Percentiles rank a stretch among this genome's conserved stretches.
Evolutionary conservation across 2,329 filamentous ascomycete genomes (phyloP).

Genomic region (Trichoderma arundinaceum): DNA sequence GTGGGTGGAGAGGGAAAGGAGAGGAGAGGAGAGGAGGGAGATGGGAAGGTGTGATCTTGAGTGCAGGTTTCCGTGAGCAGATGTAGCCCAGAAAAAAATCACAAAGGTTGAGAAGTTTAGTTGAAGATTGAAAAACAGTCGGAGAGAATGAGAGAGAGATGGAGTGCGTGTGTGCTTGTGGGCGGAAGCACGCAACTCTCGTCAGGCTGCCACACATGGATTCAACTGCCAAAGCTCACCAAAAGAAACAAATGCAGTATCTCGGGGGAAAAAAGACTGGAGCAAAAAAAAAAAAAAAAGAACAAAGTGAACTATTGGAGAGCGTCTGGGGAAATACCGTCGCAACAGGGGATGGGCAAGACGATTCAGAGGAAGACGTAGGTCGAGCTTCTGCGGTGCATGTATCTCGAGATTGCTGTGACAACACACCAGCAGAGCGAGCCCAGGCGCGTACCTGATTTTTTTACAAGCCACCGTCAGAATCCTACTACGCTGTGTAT

Average conservation of each 20-base stretch:
- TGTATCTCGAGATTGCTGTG: constrained; percentile 9
- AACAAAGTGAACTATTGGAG: background rate
- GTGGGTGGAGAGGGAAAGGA: background rate
- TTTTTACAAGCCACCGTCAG: constrained; percentile 1
- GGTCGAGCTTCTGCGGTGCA: background rate
- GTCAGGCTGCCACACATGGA: too few relatives aligned
- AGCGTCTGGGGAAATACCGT: background rate
- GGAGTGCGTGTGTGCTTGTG: too few relatives aligned
- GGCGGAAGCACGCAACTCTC: too few relatives aligned
- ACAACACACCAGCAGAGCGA: background rate
- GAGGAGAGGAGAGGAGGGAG: background rate
- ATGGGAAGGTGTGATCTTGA: background rate
- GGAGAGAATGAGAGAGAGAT: too few relatives aligned
- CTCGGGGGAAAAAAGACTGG: background rate
- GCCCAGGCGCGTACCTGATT: background rate
- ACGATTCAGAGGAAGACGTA: background rate
- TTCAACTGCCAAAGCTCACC: too few relatives aligned
- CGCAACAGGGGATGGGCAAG: background rate
- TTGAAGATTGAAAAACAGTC: background rate
- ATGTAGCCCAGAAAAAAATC: background rate
- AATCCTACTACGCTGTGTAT: constrained; percentile 2
- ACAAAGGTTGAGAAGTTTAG: background rate
- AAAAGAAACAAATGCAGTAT: background rate
- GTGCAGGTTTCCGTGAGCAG: constrained; percentile 6
- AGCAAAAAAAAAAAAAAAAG: background rate